phyloP scores from a whole-genome alignment of 83 land plant genomes.

The Larix sibirica region DNA sequence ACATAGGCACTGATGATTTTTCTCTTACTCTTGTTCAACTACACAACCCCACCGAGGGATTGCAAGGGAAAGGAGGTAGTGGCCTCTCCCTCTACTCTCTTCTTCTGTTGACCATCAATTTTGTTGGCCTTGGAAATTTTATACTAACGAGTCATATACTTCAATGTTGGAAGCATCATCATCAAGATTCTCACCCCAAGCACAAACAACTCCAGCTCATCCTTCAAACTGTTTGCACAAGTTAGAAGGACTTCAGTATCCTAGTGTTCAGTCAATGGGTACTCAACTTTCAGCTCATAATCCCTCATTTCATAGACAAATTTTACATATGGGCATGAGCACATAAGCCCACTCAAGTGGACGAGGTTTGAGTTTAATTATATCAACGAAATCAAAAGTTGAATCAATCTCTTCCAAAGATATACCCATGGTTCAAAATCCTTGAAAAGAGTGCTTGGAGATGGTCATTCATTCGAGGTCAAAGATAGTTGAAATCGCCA shows the following conservation, averaged over 20 bases:
- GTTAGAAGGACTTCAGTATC: too few species aligned
- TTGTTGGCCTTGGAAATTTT: neutral
- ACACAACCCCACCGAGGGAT: neutral
- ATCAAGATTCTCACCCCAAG: constrained; percentile 10
- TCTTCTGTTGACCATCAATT: neutral
- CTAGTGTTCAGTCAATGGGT: neutral
- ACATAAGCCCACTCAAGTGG: neutral
- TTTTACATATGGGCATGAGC: neutral
- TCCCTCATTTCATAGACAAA: neutral
- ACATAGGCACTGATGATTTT: neutral
- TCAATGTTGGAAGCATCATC: neutral
- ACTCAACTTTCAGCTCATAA: neutral
- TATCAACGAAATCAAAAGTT: too few species aligned
- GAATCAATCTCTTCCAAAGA: too few species aligned
- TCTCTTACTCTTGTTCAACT: neutral
- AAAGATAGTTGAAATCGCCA: too few species aligned
- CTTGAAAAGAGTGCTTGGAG: too few species aligned
- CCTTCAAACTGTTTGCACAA: neutral
- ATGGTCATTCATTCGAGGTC: too few species aligned
- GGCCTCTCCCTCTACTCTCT: neutral
- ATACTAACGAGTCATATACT: neutral
- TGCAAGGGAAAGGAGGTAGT: neutral
- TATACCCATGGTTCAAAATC: too few species aligned
- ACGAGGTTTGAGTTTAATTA: neutral
- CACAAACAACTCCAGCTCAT: neutral